These are phyloP conservation scores for Curvularia eragrostidis DNA, from an alignment of 2,329 filamentous ascomycete species.

Conservation along the genomic window DNA sequence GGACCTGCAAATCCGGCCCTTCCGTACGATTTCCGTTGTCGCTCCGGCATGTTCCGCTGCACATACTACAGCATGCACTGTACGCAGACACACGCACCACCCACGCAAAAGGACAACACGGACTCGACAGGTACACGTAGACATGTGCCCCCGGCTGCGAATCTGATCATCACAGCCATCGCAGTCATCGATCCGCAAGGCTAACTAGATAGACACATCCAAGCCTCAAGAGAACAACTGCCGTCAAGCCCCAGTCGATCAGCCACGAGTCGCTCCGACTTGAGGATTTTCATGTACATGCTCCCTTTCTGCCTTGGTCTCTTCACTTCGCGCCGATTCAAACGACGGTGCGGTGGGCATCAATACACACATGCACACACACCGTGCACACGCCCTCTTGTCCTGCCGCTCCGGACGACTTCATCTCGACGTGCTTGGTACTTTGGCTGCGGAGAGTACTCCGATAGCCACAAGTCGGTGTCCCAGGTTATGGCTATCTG, in stretches of 20 bases:
- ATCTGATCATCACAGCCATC: constrained; percentile 1
- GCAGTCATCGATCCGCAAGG: constrained; percentile 1
- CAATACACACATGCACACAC: neutral
- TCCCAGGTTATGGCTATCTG: neutral
- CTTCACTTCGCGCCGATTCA: constrained; percentile 4
- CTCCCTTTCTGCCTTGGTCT: neutral
- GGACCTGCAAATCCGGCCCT: constrained; percentile 7
- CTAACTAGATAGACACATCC: constrained; percentile 1
- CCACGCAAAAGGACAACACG: neutral
- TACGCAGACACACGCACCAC: neutral
- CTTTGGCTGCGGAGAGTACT: neutral
- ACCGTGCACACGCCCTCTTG: neutral
- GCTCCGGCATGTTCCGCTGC: constrained; percentile 2
- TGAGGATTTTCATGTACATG: neutral
- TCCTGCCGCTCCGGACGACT: neutral
- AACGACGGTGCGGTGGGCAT: neutral
- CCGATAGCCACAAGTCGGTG: neutral
- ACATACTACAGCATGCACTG: too few relatives aligned
- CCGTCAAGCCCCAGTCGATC: neutral
- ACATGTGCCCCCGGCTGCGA: neutral
- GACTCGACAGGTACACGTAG: constrained; percentile 1
- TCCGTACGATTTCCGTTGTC: constrained; percentile 4
- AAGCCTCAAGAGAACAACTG: neutral
- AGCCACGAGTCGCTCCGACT: constrained; percentile 2
- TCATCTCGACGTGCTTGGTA: neutral